Percentiles rank a stretch among this genome's conserved stretches.
phyloP scores from a whole-genome alignment of 2,329 filamentous ascomycete genomes.

The Hyphodiscus sp. region DNA sequence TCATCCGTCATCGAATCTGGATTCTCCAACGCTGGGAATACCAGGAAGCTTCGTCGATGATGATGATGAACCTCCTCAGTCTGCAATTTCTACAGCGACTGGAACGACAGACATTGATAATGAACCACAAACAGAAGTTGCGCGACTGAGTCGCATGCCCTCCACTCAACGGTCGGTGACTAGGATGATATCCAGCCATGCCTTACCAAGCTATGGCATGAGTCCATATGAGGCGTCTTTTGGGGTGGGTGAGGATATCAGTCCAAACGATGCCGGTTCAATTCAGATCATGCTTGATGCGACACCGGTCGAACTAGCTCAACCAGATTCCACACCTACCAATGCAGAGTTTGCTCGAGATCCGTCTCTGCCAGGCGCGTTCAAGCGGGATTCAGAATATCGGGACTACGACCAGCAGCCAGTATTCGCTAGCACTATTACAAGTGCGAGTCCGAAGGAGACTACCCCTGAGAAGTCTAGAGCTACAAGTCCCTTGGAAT shows the following conservation, averaged over 20 bases:
- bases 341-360: conserved; percentile 8
- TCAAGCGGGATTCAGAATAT: conserved; percentile 8
- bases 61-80: conserved; percentile 45
- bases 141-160: conserved; percentile 17
- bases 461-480: conserved; percentile 3
- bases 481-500: conserved; percentile 6
- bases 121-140: conserved; percentile 58
- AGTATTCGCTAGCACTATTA: conserved; percentile 14
- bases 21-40: conserved; percentile 62
- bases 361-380: conserved; percentile 14
- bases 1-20: conserved; percentile 22
- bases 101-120: conserved; percentile 64
- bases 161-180: conserved; percentile 2
- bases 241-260: conserved; percentile 16
- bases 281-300: conserved; percentile 24
- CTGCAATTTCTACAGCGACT: conserved; percentile 54
- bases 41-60: conserved; percentile 51
- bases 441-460: conserved; percentile 14
- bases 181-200: conserved; percentile 19
- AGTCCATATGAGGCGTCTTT: conserved; percentile 22
- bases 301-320: conserved; percentile 15
- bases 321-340: conserved; percentile 13
- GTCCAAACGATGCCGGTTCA: conserved; percentile 15
- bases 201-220: conserved; percentile 14
- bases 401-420: conserved; percentile 7